Base-by-base conservation (phyloP, 495 filamentous ascomycete species). In the Oidiodendron maius region DNA sequence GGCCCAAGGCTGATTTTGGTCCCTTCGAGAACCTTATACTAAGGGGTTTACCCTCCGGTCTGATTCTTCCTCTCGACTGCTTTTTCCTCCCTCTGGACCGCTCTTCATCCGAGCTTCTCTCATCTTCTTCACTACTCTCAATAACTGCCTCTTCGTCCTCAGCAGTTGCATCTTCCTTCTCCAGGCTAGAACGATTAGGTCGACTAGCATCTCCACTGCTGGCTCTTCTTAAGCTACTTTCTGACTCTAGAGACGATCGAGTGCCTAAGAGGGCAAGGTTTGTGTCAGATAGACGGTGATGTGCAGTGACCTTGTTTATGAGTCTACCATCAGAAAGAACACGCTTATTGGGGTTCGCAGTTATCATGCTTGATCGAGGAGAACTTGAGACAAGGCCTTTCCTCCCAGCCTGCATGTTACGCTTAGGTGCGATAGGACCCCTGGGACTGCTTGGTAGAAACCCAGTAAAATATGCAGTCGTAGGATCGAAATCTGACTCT, bases 91-190 rank as follows among this genome's bases (percentile, higher is more conserved):
- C 77, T 10, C 70, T 57, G 25, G 72, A 65, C 15, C 66, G 66
- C 42, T 76, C 61, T 6, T 70, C 78, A 48, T 76, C 75, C 15
- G 76, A 72, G 17, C 41, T 44, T 28, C 25, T 69, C 41, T 39
- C 65, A 43, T 66, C 70, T n/a, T 76, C 72, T 38, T 78, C 76
- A 49, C 72, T 77, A 41, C 68, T 74, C 26, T 77, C 76, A 30
- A 72, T 74, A 4, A 68, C 9, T 15, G 70, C 61, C 44, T 81
- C 64, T 32, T 81, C 84, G 15, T 77, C 79, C 51, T 87, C 83
- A 40, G 70, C 70, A 37, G 69, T 61, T 11, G 79, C 68, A 43
- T 86, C 80, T 57, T 91, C 87, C 61, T 89, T 91, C 46, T 81
- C 74, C 48, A 95, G 62, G 38, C 88, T 77, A 44, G 51, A 23